phyloP scores from a whole-genome alignment of 805 yeast genomes.

The Candida nemodendra region DNA sequence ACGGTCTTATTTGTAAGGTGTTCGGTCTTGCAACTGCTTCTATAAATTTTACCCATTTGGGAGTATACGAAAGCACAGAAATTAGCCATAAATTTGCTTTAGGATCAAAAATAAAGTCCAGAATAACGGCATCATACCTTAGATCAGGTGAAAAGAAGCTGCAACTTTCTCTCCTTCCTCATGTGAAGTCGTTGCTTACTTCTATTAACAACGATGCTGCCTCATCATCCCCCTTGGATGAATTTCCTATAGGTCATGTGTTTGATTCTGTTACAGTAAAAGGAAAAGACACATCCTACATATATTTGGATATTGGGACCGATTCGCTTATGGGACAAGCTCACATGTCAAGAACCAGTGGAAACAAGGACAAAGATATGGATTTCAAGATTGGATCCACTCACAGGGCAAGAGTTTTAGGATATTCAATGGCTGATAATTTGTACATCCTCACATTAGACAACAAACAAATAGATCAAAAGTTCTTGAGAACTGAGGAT shows the following conservation, averaged over 20 bases:
- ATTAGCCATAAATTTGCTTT: conserved; percentile 63
- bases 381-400: conserved; percentile 61
- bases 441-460: conserved; percentile 67
- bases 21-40: conserved; percentile 77
- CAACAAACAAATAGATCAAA: conserved; percentile 57
- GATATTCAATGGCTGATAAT: conserved; percentile 66
- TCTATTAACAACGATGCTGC: conserved; percentile 15
- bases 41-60: conserved; percentile 64
- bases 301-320: conserved; percentile 58
- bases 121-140: conserved; percentile 59
- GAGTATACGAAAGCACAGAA: conserved; percentile 40
- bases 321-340: conserved; percentile 62
- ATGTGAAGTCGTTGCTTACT: conserved; percentile 39
- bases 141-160: conserved; percentile 54
- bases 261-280: conserved; percentile 58
- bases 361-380: conserved; percentile 41
- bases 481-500: conserved; percentile 67
- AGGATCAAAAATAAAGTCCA: conserved; percentile 67
- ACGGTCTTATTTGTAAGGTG: conserved; percentile 71
- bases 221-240: conserved; percentile 46
- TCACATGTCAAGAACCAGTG: conserved; percentile 69
- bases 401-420: conserved; percentile 76
- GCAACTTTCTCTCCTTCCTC: conserved; percentile 62
- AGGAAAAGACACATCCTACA: conserved; percentile 56
- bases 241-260: conserved; percentile 77